Evolutionary conservation across 1,139 yeast genomes (phyloP), one percentile per base, ranked within the genome.

Genomic region (Lodderomyces margitis): DNA sequence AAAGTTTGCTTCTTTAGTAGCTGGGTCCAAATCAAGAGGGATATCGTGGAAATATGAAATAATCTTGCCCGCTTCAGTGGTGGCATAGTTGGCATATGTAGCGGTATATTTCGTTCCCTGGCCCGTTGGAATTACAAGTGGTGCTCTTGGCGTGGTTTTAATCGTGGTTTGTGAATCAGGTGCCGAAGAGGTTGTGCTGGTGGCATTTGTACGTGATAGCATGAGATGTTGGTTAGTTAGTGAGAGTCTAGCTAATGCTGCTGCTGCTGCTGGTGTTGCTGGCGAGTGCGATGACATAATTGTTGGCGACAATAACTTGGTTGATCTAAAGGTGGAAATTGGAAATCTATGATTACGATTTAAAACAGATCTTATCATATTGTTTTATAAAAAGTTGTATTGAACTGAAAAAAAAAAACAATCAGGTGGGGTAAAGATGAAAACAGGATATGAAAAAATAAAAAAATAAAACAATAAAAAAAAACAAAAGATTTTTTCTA

Each of bases 21-120:
- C 77, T 46, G 68, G 68, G 58, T 84, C 83, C 32, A 88, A 80
- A 50, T 74, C 81, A 48, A 85, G 66, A 38, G 91, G 88, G 38
- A 85, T 72, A 59, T 86, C 92, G 56, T 85, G 94, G 77, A 84
- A 83, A 48, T 85, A 82, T 38, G 91, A 84, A 45, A 81, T 68
- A 46, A 87, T 79, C 60, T 83, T 75, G 10, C 30, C 35, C 5
- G 19, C 10, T 5, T 30, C 31, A 9, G 36, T 37, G 33, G 87
- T 86, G 61, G 68, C 71, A 47, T 67, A 72, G 39, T 65, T 62
- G 40, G 61, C 58, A 54, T 54, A 72, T 32, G 52, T 57, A 3
- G 60, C 14, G 1, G 75, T 57, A 47, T 54, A 68, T 48, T 70
- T 70, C 24, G 64, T 47, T 2, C 76, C 77, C 36, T 56, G 62